phyloP scores from a whole-genome alignment of 2,329 filamentous ascomycete genomes.

The Apiospora sp. region DNA sequence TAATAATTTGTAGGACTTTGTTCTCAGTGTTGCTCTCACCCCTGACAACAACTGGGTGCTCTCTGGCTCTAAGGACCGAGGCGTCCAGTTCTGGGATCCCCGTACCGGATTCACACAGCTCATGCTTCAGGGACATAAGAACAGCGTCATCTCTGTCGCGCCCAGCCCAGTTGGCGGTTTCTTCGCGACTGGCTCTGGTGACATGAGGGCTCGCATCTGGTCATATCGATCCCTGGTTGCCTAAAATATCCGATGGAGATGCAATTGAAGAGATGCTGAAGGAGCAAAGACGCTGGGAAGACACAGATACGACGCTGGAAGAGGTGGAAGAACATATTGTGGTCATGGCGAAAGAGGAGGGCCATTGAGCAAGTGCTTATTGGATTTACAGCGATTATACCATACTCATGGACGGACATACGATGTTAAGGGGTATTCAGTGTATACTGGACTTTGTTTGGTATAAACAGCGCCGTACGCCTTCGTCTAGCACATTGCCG shows the following conservation, averaged over 20 bases:
- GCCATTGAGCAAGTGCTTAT: slow-evolving; percentile 2
- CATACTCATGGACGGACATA: neutral
- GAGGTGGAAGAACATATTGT: neutral
- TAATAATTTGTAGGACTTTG: slow-evolving; percentile 77
- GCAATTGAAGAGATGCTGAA: neutral
- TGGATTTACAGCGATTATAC: slow-evolving; percentile 5
- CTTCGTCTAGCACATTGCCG: neutral
- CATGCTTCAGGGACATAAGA: slow-evolving; percentile 99
- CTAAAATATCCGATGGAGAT: neutral
- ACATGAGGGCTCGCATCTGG: slow-evolving; percentile 98
- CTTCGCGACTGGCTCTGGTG: slow-evolving; percentile 96
- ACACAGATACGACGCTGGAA: neutral
- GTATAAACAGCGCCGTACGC: neutral
- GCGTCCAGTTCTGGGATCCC: slow-evolving; percentile 99
- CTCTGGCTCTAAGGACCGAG: slow-evolving; percentile 95
- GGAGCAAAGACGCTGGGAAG: neutral
- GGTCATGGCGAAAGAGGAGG: neutral
- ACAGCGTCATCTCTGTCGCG: slow-evolving; percentile 96
- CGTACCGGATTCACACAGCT: slow-evolving; percentile 92
- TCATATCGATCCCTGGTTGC: slow-evolving; percentile 61
- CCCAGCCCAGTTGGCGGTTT: slow-evolving; percentile 87
- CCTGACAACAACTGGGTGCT: slow-evolving; percentile 96
- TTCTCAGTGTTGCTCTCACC: slow-evolving; percentile 92
- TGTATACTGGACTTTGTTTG: neutral
- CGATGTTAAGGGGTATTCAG: neutral